Evolutionary conservation across 345 rosid species (phyloP), one percentile per base, ranked within the genome.

Genomic region (Syzygium aromaticum): DNA sequence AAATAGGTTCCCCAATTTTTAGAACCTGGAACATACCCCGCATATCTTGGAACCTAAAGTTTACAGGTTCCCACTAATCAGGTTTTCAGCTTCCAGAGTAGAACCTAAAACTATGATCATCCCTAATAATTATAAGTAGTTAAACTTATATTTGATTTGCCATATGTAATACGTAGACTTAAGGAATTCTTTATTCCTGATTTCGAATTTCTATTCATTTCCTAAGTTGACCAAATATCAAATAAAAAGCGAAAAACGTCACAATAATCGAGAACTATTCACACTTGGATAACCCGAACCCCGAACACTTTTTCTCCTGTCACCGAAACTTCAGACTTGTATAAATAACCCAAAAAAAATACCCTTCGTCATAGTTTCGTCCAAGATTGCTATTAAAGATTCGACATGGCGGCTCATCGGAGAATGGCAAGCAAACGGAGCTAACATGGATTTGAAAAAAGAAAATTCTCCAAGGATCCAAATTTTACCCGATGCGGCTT

Each of bases 391-490:
- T 12, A 61, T 0, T 27, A 61, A 5, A 61, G 16, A 61, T 61
- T 59, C 0, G 0, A 27, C 30, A 5, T 27, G 67, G 6, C 14
- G 30, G 67, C 17, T 27, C 6, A n/a, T 11, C 11, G 28, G 14
- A 61, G 1, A 28, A 61, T 16, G 13, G 1, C 8, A 0, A 3
- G 33, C 30, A 61, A 61, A 61, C 17, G 7, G 0, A 61, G 17
- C 0, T 27, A 17, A n/a, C 73, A 1, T n/a, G 2, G 33, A n/a
- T n/a, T 7, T n/a, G 19, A 8, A 0, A 61, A 61, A 1, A 8
- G 0, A 61, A 61, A 1, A 13, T n/a, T n/a, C 73, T n/a, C 0
- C 2, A 12, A n/a, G n/a, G n/a, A 12, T 4, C 7, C 4, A n/a
- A 61, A n/a, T 0, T n/a, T 52, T 15, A 52, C 6, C 17, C 7